Percentiles rank a stretch among this genome's conserved stretches.
phyloP scores from a whole-genome alignment of 176 grass and related monocot species.

The Panicum miliaceum region DNA sequence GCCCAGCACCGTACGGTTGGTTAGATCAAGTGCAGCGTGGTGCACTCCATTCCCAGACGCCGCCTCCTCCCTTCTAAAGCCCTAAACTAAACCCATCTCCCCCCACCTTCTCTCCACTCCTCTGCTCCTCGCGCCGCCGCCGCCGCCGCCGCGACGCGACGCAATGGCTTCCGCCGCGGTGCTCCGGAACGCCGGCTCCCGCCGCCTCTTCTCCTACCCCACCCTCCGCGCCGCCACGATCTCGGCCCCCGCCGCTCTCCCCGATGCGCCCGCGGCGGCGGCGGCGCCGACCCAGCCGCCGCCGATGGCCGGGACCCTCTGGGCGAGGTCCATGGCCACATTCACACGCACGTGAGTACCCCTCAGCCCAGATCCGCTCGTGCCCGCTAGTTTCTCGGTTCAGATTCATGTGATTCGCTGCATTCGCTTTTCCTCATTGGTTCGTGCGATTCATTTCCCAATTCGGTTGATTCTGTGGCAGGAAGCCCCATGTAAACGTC shows the following conservation, averaged over 20 bases:
- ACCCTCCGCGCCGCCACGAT: slow-evolving; percentile 41
- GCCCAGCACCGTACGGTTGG: not conserved
- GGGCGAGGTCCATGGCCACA: slow-evolving; percentile 90
- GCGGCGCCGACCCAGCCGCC: slow-evolving; percentile 1
- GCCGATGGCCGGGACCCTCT: slow-evolving; percentile 34
- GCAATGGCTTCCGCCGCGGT: slow-evolving; percentile 63
- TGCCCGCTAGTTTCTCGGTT: too few species aligned
- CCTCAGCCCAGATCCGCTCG: slow-evolving; percentile 13
- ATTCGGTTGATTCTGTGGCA: slow-evolving; percentile 48
- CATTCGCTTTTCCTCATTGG: not conserved
- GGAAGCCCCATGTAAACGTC: slow-evolving; percentile 95
- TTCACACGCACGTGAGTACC: slow-evolving; percentile 86
- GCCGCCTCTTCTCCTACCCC: slow-evolving; percentile 50
- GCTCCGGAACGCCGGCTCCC: slow-evolving; percentile 46
- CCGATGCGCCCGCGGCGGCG: slow-evolving; percentile 31
- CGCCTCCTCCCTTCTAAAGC: slow-evolving; percentile 30
- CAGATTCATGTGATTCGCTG: not conserved
- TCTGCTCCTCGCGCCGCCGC: slow-evolving; percentile 3
- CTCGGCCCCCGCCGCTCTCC: slow-evolving; percentile 26
- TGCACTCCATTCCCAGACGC: not conserved
- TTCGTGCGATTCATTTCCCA: not conserved
- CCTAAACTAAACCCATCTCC: slow-evolving; percentile 66
- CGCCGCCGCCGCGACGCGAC: slow-evolving; percentile 22
- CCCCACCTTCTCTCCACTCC: not conserved
- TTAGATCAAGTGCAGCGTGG: not conserved